Evolutionary conservation across 1,284 basidiomycete species (phyloP), one percentile per base, ranked within the genome.

Genomic region (Boletus semigastroideus): DNA sequence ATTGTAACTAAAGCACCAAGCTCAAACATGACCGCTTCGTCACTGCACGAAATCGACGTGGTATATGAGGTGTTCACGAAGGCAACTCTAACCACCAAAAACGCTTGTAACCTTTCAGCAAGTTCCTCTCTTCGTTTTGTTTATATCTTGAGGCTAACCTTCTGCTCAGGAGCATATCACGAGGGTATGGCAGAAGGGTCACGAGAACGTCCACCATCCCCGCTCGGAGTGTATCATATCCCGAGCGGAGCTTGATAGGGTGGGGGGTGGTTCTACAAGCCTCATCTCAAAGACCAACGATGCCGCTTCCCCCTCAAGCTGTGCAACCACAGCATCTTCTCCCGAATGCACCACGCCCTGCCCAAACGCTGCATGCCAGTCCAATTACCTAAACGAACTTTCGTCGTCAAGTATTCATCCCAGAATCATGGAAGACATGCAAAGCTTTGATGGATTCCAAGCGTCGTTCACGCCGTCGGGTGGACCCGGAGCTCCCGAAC

Each of bases 261-360:
- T 86, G 30, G 78, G 79, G 22, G 86, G 65, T 25, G 68, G 86
- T 6, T 79, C 78, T 62, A 87, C 85, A 2, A 72, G 76, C 47
- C 59, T 79, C 10, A 69, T 78, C 31, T 63, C 72, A n/a, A 54
- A 57, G 11, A 42, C 67, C 12, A 53, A 37, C 4, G 42, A 51
- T 13, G 17, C 46, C 14, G 4, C 44, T 19, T 54, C 53, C 4
- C 58, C 49, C 12, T 39, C 53, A n/a, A 43, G 44, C 22, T 51
- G 46, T n/a, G 33, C 38, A 16, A 54, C 52, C 1, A 4, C 49
- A 5, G 19, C 36, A 8, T 34, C 54, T 14, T 52, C 57, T 17
- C 43, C 49, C 6, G 49, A 50, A 3, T 22, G 40, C 4, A 8
- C 44, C 11, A 40, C 41, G 6, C 20, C 53, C n/a, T 51, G 36